phyloP scores from a whole-genome alignment of 768 basidiomycete genomes.

The Podaxis sp. region DNA sequence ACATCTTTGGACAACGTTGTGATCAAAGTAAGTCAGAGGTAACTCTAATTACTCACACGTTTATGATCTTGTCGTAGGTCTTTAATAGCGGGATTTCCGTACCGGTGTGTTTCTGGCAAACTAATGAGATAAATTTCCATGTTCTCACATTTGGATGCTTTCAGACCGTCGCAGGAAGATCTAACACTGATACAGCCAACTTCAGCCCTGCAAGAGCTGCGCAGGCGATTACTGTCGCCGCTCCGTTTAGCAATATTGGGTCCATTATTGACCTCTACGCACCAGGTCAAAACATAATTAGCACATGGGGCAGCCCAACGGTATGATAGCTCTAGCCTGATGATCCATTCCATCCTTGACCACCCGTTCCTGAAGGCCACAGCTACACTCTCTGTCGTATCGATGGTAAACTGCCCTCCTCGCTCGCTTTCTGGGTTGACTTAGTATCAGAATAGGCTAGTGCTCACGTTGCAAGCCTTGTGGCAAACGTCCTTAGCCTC shows the following conservation, averaged over 20 bases:
- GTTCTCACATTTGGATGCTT: neutral
- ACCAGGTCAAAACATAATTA: constrained; percentile 14
- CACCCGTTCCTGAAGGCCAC: constrained; percentile 1
- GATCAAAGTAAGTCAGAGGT: neutral
- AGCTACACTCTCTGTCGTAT: constrained; percentile 6
- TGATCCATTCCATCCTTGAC: neutral
- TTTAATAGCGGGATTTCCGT: neutral
- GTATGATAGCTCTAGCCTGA: neutral
- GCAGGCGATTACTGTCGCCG: constrained; percentile 12
- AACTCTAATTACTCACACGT: neutral
- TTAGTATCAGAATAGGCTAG: constrained; percentile 6
- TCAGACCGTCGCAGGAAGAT: constrained; percentile 8
- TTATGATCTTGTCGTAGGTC: neutral
- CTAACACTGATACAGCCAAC: constrained; percentile 9
- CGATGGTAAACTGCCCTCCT: neutral
- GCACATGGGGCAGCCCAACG: constrained; percentile 13
- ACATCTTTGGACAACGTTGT: neutral
- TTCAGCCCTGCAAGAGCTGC: constrained; percentile 12
- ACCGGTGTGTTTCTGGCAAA: neutral
- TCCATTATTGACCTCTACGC: constrained; percentile 14
- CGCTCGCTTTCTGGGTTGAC: neutral
- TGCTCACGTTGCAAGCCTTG: constrained; percentile 16
- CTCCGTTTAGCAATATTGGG: constrained; percentile 13
- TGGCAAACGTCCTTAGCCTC: constrained; percentile 14
- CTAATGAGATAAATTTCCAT: neutral